Base-by-base conservation (phyloP, 345 rosid genomes). In the Odontarrhena argentea region DNA sequence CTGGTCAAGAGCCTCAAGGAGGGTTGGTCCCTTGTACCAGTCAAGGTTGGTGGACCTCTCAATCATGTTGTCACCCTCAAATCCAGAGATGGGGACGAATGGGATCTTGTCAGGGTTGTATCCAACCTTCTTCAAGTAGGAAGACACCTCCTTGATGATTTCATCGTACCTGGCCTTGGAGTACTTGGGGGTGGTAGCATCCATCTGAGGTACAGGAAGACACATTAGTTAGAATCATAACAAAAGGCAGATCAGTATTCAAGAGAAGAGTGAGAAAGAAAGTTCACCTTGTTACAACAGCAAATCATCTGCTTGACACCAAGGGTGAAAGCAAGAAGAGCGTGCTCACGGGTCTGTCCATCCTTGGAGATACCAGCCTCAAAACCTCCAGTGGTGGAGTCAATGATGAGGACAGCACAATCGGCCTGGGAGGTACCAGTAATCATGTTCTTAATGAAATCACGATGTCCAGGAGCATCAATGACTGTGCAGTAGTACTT, bases 371-470 rank as follows among this genome's bases (percentile, higher is more conserved):
- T 86, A 81, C 92, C 92, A 60, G 92, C 92, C 26, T 87, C 91
- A 53, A 87, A 87, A 75, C 94, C 94, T 48, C 94, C 94, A 47
- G 94, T 87, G 55, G 95, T 87, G 52, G 91, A 87, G 70, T 87
- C 91, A 9, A 87, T 87, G 68, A 87, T 87, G 2, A 87, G 83
- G 12, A 87, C 85, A 5, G 95, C 95, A 76, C 95, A 87, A 41
- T 87, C 91, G 58, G 91, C 89, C 83, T 87, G 94, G 3, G 94
- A 87, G 34, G 91, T 87, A 44, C 95, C 95, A 13, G 95, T 87
- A 9, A 87, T 87, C 95, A 87, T 87, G 75, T 87, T 87, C 78
- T 87, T 87, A 72, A 87, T 87, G 25, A 87, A 87, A 56, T 87
- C 95, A 40, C 89, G 91, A 25, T 87, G 95, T 2, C 95, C 91